These are phyloP conservation scores for Fusarium humuli DNA, from an alignment of 2,329 filamentous ascomycete genomes.

Conservation along the genomic window DNA sequence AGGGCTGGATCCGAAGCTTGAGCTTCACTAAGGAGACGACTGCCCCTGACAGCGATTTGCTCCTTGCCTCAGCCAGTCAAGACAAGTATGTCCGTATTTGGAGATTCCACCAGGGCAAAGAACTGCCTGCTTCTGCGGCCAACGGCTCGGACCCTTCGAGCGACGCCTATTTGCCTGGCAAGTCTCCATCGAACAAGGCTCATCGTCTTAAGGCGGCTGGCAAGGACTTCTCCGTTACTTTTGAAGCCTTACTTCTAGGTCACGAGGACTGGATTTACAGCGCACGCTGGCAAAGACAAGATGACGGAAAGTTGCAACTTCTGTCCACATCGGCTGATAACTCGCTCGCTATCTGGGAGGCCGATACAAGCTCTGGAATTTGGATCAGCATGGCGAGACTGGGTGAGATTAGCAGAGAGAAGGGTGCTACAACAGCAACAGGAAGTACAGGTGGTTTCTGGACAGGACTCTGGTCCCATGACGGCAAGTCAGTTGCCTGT, in stretches of 20 bases:
- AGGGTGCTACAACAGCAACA: slow-evolving; percentile 95
- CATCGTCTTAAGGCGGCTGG: slow-evolving; percentile 75
- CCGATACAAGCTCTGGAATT: slow-evolving; percentile 84
- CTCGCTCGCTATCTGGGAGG: slow-evolving; percentile 92
- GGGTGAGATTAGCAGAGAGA: slow-evolving; percentile 93
- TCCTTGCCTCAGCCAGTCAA: slow-evolving; percentile 94
- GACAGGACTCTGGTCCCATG: slow-evolving; percentile 91
- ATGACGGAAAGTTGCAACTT: slow-evolving; percentile 71
- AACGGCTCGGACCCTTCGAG: slow-evolving; percentile 67
- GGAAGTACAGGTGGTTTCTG: slow-evolving; percentile 97
- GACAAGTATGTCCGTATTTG: slow-evolving; percentile 97
- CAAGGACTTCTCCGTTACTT: slow-evolving; percentile 82
- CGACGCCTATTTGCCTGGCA: slow-evolving; percentile 71
- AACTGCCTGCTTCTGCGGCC: slow-evolving; percentile 67
- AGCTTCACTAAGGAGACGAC: slow-evolving; percentile 76
- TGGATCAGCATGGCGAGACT: slow-evolving; percentile 90
- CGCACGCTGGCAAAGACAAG: slow-evolving; percentile 74
- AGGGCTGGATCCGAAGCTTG: slow-evolving; percentile 92
- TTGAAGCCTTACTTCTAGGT: slow-evolving; percentile 91
- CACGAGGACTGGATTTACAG: slow-evolving; percentile 99
- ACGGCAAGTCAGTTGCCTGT: slow-evolving; percentile 79
- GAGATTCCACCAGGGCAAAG: slow-evolving; percentile 80
- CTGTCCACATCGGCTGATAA: slow-evolving; percentile 95
- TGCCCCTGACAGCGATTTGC: slow-evolving; percentile 70
- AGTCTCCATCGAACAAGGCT: slow-evolving; percentile 88